Conservation (phyloP, 768 basidiomycete genomes). For the Phaeotremella fagi region DNA sequence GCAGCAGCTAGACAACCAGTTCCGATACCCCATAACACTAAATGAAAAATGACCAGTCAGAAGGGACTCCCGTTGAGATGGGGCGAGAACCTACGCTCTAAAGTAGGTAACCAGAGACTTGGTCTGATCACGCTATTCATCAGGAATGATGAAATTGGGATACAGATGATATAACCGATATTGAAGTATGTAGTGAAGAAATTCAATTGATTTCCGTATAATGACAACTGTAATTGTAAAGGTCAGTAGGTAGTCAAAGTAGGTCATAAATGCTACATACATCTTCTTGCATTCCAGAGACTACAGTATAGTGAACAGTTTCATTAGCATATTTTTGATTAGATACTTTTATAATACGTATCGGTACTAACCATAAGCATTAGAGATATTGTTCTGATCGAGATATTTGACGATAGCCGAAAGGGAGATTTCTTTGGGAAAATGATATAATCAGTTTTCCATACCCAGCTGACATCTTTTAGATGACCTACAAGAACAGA, state of each 20-base stretch:
- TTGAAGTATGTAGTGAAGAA: slow-evolving; percentile 13
- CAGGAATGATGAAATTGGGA: slow-evolving; percentile 8
- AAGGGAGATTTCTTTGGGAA: slow-evolving; percentile 1
- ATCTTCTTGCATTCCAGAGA: slow-evolving; percentile 15
- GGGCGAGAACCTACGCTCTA: slow-evolving; percentile 1
- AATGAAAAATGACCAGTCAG: neutral
- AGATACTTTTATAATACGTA: no score
- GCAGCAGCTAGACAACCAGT: slow-evolving; percentile 6
- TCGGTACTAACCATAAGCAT: neutral
- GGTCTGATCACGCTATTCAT: slow-evolving; percentile 8
- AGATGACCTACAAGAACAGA: slow-evolving; percentile 3
- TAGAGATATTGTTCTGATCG: slow-evolving; percentile 9
- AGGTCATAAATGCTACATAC: neutral
- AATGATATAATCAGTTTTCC: neutral
- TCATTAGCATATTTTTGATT: no score
- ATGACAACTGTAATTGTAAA: neutral
- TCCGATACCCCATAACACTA: slow-evolving; percentile 9
- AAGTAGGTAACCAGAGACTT: slow-evolving; percentile 8
- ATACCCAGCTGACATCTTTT: neutral
- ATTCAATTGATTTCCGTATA: slow-evolving; percentile 7
- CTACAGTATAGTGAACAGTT: neutral
- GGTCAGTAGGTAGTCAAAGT: neutral
- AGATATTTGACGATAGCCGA: slow-evolving; percentile 7
- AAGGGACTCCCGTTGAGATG: neutral
- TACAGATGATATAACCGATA: slow-evolving; percentile 10